These are phyloP conservation scores for Globisporangium irregulare DNA, from an alignment of 352 stramenopile species.

Conservation along the genomic window DNA sequence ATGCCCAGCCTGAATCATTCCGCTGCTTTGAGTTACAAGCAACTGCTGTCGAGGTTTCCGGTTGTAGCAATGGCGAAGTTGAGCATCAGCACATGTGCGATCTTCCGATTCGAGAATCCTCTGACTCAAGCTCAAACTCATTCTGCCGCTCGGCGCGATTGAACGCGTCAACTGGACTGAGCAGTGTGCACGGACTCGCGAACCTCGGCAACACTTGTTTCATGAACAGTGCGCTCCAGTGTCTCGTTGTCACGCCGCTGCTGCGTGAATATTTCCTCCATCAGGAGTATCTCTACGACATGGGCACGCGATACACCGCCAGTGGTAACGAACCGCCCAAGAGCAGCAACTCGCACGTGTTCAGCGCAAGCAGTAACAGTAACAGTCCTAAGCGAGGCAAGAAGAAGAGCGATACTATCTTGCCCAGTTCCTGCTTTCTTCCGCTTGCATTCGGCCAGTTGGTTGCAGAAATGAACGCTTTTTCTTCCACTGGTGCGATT, in stretches of 20 bases:
- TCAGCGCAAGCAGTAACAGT: not conserved
- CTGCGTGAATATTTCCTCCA: constrained; percentile 90
- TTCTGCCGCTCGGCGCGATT: constrained; percentile 12
- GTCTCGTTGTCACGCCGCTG: constrained; percentile 89
- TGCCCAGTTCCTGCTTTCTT: constrained; percentile 28
- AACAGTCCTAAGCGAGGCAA: constrained; percentile 3
- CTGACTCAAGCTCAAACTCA: not conserved
- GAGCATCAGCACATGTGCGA: not conserved
- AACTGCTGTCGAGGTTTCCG: not conserved
- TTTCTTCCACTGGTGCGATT: constrained; percentile 23
- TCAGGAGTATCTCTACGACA: constrained; percentile 79
- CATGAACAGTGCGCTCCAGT: constrained; percentile 86
- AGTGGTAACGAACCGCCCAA: constrained; percentile 8
- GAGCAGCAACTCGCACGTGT: not conserved
- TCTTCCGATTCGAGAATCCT: not conserved
- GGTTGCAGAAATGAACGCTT: constrained; percentile 45
- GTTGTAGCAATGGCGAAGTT: not conserved
- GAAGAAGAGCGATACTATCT: not conserved
- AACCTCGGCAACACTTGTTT: constrained; percentile 84
- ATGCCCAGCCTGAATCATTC: not conserved
- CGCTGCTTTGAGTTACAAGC: constrained; percentile 4
- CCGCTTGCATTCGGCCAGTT: constrained; percentile 79
- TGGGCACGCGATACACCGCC: constrained; percentile 62
- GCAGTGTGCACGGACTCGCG: constrained; percentile 75
- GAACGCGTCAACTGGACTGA: constrained; percentile 49